Evolutionary conservation across 2,329 filamentous ascomycete species (phyloP).

Genomic region (Pseudogymnoascus sp.): DNA sequence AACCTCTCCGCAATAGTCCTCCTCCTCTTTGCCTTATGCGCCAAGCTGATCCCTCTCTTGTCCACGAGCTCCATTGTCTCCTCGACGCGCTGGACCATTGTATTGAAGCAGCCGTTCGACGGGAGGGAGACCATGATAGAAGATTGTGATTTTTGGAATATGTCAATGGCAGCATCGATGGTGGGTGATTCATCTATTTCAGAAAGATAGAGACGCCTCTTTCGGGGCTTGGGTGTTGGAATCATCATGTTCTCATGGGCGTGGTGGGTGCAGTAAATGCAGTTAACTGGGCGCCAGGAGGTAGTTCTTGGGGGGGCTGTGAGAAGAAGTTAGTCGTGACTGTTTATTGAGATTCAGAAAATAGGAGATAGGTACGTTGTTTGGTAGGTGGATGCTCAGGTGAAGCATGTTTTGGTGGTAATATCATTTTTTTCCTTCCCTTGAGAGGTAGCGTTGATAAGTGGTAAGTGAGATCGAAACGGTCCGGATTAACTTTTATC

Average conservation of each 20-base stretch:
- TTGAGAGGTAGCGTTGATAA: not conserved
- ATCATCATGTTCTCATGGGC: not conserved
- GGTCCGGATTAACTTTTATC: not conserved
- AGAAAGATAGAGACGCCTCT: not conserved
- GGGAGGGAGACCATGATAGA: not conserved
- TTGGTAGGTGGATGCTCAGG: not conserved
- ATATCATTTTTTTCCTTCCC: not conserved
- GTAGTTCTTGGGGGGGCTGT: not conserved
- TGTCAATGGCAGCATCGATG: not conserved
- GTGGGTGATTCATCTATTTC: not conserved
- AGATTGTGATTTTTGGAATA: not conserved
- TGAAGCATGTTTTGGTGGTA: not conserved
- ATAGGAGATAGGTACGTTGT: not conserved
- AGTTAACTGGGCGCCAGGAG: not conserved
- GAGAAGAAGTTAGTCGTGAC: not conserved
- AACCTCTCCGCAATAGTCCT: not conserved
- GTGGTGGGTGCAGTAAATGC: not conserved
- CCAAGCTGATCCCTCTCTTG: not conserved
- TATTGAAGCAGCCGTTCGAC: not conserved
- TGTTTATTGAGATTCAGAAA: not conserved
- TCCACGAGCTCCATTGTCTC: not conserved
- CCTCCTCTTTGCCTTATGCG: not conserved
- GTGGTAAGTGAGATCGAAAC: not conserved
- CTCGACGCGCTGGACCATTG: not conserved
- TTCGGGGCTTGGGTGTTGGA: not conserved